Evolutionary conservation across 208 protist genomes (phyloP), one percentile per base, ranked within the genome.

Genomic region (Jaenimonas drosophilae): DNA sequence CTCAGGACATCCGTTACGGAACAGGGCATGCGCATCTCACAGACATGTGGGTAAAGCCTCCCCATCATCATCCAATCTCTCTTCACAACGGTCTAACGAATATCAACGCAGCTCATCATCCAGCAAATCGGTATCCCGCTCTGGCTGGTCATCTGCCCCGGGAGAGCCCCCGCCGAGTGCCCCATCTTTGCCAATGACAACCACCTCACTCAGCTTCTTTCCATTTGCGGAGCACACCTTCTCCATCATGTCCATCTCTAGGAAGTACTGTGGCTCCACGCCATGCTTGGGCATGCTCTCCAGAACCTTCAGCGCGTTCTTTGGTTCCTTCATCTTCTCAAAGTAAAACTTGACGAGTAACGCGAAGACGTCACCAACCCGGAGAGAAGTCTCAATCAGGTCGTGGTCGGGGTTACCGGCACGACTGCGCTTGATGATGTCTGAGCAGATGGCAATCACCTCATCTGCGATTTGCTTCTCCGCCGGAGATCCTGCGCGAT

Each of bases 331-430:
- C 14, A 83, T 54, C 51, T 79, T 85, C 28, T 83, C 74, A 52
- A 76, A 75, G 57, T 96, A 96, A 42, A 93, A 94, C 45, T 94
- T 80, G 38, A 97, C 88, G 16, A 98, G 75, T 5, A 98, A 67
- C 6, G 91, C 93, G 57, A 91, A 98, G 20, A 98, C 87, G 52
- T 98, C 96, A 20, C 96, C 96, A 21, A 97, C 72, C 40, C 94
- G 76, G 19, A 98, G 60, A 17, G 88, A 71, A 1, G 64, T 42
- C 3, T 93, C 63, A 14, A 96, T 64, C 17, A 73, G 56, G 11
- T 73, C 49, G 40, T 79, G 56, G 57, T 91, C 79, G 2, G 63
- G 54, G 46, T 73, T 70, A 16, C 40, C 57, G 25, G 80, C 69
- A 9, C 82, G 69, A 36, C 75, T 85, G 40, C 88, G 76, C 41